A percentile compares a stretch with the other conserved stretches of the same genome.
These are phyloP conservation scores for Pythium insidiosum DNA, from an alignment of 352 stramenopile species.

Conservation along the genomic window DNA sequence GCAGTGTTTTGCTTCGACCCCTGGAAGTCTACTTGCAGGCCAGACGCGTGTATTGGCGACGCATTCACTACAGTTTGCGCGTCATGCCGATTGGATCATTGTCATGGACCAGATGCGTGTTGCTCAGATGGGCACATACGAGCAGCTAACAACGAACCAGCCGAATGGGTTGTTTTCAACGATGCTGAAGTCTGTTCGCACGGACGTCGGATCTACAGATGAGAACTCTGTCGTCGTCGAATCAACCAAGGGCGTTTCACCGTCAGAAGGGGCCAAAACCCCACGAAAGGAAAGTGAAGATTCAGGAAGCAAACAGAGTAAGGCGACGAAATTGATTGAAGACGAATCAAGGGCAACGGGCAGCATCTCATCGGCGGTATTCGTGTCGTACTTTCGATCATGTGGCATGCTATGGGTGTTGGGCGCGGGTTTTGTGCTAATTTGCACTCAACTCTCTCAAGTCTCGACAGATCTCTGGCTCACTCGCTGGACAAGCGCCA, in stretches of 20 bases:
- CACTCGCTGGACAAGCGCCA: conserved; percentile 36
- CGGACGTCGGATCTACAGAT: background rate
- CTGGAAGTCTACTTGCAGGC: conserved; percentile 28
- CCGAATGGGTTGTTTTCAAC: conserved; percentile 32
- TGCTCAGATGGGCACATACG: conserved; percentile 51
- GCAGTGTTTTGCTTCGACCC: conserved; percentile 35
- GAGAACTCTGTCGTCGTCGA: no score
- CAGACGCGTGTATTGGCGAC: conserved; percentile 45
- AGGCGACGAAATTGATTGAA: conserved; percentile 22
- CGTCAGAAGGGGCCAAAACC: background rate
- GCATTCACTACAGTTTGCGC: conserved; percentile 43
- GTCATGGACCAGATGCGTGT: conserved; percentile 64
- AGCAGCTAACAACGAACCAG: conserved; percentile 29
- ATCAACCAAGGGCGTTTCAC: background rate
- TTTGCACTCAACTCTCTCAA: conserved; percentile 34
- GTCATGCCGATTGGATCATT: conserved; percentile 55
- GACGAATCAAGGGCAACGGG: conserved; percentile 37
- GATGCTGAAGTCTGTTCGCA: conserved; percentile 21
- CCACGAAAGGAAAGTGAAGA: background rate
- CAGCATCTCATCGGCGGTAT: conserved; percentile 27
- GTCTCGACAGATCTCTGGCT: conserved; percentile 66
- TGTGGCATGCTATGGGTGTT: conserved; percentile 29
- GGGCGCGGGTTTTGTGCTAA: conserved; percentile 24
- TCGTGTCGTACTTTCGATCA: conserved; percentile 37
- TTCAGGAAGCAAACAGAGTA: background rate